Base-by-base conservation (phyloP, 192 early-diverging fungal species). In the Backusella sp. region DNA sequence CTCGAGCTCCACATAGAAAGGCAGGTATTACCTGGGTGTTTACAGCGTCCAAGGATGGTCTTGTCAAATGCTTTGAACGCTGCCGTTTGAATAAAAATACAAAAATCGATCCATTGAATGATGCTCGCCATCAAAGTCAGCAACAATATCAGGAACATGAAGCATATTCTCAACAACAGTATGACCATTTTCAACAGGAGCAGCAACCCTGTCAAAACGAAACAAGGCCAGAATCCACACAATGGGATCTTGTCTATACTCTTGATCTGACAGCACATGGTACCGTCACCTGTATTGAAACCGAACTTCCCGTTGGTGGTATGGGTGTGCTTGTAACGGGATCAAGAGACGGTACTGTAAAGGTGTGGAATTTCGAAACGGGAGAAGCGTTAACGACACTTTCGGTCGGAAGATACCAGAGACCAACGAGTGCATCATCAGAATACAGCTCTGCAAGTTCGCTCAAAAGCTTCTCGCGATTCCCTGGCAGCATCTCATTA, bases 321-420 rank as follows among this genome's bases (percentile, higher is more conserved):
- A 79, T 78, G 56, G 81, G 81, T 26, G 62, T 79, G 17, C n/a
- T 82, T 32, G 75, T 82, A 0, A 70, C 62, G 5, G 81, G 81
- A 15, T 62, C 74, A 8, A 67, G 35, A 2, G 71, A 82, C 4
- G 81, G 81, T 2, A 35, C 77, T 6, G 81, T 82, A 0, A 68
- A 75, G 7, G 76, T 67, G 3, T 82, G 74, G 77, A 79, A 82
- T 35, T 78, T 79, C 21, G 49, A 78, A 35, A 73, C 73, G 12
- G 81, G 81, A 39, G 68, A 73, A 30, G 34, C 35, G 8, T 28
- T 82, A 19, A 37, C 52, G 3, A 76, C 71, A 2, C 32, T 80
- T 19, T 67, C 65, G 1, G 68, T 52, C 42, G 39, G 23, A 70
- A 62, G 56, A 19, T 26, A 62, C 1, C 67, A 21, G 21, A 39